Base-by-base conservation (phyloP, 2,329 filamentous ascomycete species). In the Aspergillaceae sp. region DNA sequence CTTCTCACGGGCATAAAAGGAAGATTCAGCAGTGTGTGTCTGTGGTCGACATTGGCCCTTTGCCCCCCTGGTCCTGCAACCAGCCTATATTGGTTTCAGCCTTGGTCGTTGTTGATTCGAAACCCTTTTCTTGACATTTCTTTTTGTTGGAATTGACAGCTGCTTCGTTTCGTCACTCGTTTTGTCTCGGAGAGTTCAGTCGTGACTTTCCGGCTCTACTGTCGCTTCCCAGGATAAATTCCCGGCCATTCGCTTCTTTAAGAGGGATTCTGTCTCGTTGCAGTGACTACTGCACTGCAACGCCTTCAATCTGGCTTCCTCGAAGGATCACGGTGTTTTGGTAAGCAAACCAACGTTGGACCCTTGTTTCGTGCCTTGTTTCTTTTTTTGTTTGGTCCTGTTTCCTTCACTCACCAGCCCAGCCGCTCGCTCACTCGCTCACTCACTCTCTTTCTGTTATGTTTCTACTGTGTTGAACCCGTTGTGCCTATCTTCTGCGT, bases 221-320 rank as follows among this genome's bases (percentile, higher is more conserved):
- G 58, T 68, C 61, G 61, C 64, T 66, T 64, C 57, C 51, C 48
- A 62, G 57, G 55, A 64, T 66, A 63, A 61, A 65, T 63, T 67
- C 63, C 56, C 65, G 65, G 67, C 67, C 70, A 66, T 64, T 73
- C 71, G 71, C 70, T 73, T 71, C 48, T 57, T 60, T 58, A 62
- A 19, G 55, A 59, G 36, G 59, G 60, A 55, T 64, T 56, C 60
- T 62, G 57, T 64, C 59, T 60, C 50, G 66, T 69, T 70, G 65
- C 68, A 66, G 56, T 60, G 53, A 54, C 58, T 66, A 64, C 66
- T 69, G 69, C 65, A 71, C 64, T 65, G 36, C 36, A 38, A 38
- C 36, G 27, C 36, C n/a, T 68, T 72, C 70, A 73, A 69, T 56
- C 69, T 73, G 69, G 70, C 70, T 66, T 71, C 69, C 60, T 70